Base-by-base conservation (phyloP, 169 alveolate species). In the Eimeria nieschulzi region DNA sequence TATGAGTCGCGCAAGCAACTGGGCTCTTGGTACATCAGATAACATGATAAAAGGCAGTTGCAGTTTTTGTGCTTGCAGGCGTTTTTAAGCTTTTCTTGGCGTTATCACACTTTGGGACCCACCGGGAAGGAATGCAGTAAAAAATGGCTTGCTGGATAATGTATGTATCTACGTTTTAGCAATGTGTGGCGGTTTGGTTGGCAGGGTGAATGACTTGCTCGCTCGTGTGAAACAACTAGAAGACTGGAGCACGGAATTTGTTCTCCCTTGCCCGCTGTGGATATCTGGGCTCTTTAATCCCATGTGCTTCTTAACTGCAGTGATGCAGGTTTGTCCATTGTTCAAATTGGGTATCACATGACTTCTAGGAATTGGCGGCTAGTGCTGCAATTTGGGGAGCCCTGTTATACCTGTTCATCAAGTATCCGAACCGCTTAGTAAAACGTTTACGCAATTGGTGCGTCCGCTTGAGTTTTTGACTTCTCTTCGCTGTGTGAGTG, bases 301-400 rank as follows among this genome's bases (percentile, higher is more conserved):
- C 56, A 98, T 97, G 98, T 97, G 99, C 21, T 98, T 97, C 93
- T 93, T 98, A 71, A 98, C 99, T 9, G 99, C 99, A 54, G 97
- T 98, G 85, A 97, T 96, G 97, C 98, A 98, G 94, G 92, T 86
- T 2, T 33, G 92, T 56, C 64, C 23, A 13, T 19, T 19, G 15
- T 15, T 59, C 68, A 59, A 33, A 33, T 33, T 33, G 46, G 3
- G 3, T 33, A 33, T 33, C 3, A 33, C 46, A 33, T 33, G 46
- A 3, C 46, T 33, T 33, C 3, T 33, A 33, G 46, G 46, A 33
- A 33, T 33, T 33, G 46, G 46, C 46, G 46, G 46, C 46, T 33
- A 33, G 46, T 33, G 46, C 46, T 3, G 3, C 46, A 33, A 33
- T 33, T 33, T 33, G 46, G 46, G 46, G 46, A 33, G 3, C 46